A percentile compares a stretch with the other conserved stretches of the same genome.
These are phyloP conservation scores for Rhizopogon rudus DNA, from an alignment of 768 basidiomycete species.

Conservation along the genomic window DNA sequence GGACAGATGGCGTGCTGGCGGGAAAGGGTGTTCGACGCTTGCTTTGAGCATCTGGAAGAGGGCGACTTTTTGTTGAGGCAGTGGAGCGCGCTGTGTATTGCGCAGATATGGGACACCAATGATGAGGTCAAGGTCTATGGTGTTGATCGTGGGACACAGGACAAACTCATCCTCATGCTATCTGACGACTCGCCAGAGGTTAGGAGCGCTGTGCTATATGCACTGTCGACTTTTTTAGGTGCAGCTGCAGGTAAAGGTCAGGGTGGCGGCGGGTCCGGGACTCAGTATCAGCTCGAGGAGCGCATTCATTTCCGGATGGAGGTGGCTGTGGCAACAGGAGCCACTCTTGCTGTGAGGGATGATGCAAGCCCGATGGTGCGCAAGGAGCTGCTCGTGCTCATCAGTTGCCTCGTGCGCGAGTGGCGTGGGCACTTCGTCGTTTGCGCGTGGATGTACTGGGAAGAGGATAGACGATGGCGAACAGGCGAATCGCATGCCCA, in stretches of 20 bases:
- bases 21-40: constrained; percentile 81
- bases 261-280: constrained; percentile 85
- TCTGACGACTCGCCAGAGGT: constrained; percentile 92
- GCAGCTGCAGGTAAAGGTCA: constrained; percentile 75
- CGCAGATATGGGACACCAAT: constrained; percentile 90
- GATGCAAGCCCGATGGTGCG: constrained; percentile 97
- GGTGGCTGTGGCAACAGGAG: constrained; percentile 86
- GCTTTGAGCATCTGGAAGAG: constrained; percentile 80
- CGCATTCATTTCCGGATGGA: constrained; percentile 84
- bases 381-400: constrained; percentile 87
- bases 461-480: constrained; percentile 75
- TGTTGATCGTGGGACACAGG: constrained; percentile 74
- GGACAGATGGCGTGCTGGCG: constrained; percentile 85
- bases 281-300: constrained; percentile 70
- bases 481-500: constrained; percentile 23
- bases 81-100: constrained; percentile 92
- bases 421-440: constrained; percentile 96
- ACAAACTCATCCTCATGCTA: constrained; percentile 73
- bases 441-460: constrained; percentile 96
- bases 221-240: constrained; percentile 91
- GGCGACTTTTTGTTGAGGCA: constrained; percentile 91
- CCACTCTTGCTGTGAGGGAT: constrained; percentile 82
- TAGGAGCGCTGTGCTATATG: constrained; percentile 84
- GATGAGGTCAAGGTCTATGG: constrained; percentile 88
- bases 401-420: constrained; percentile 92